phyloP scores from a whole-genome alignment of 2,329 filamentous ascomycete genomes.

The Fusarium pininemorale region DNA sequence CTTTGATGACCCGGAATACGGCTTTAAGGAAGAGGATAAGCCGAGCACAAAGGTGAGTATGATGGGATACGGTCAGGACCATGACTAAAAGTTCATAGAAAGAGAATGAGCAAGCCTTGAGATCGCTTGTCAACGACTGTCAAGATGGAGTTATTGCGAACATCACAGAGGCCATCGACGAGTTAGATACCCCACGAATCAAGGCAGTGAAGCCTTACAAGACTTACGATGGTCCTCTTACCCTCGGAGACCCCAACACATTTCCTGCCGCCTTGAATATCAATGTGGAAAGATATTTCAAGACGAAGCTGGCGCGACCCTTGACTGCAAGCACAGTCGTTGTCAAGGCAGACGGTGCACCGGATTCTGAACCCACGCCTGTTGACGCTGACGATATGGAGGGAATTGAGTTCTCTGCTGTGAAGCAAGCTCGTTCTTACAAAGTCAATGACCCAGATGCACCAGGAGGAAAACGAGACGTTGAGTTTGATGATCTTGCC shows the following conservation, averaged over 20 bases:
- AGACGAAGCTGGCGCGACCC: slow-evolving; percentile 79
- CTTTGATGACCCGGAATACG: slow-evolving; percentile 90
- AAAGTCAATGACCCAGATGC: slow-evolving; percentile 78
- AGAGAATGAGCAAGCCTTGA: slow-evolving; percentile 77
- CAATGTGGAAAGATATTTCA: slow-evolving; percentile 89
- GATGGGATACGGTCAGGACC: neutral
- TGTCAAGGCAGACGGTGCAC: slow-evolving; percentile 59
- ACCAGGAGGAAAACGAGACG: slow-evolving; percentile 81
- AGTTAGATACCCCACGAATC: slow-evolving; percentile 78
- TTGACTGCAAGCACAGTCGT: slow-evolving; percentile 83
- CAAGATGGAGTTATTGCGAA: slow-evolving; percentile 79
- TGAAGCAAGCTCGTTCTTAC: slow-evolving; percentile 83
- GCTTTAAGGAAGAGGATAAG: slow-evolving; percentile 93
- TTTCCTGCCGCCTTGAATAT: slow-evolving; percentile 82
- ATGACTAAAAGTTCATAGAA: slow-evolving; percentile 42
- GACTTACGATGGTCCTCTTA: slow-evolving; percentile 81
- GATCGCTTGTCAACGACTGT: slow-evolving; percentile 72
- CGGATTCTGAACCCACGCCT: slow-evolving; percentile 60
- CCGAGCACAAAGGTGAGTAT: slow-evolving; percentile 69
- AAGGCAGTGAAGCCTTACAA: slow-evolving; percentile 81
- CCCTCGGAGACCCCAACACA: slow-evolving; percentile 78
- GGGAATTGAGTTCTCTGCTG: slow-evolving; percentile 68
- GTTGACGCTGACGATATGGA: slow-evolving; percentile 59
- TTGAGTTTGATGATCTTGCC: slow-evolving; percentile 84
- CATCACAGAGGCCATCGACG: slow-evolving; percentile 82